These are phyloP conservation scores for Mycena floridula DNA, from an alignment of 768 basidiomycete genomes.

Conservation along the genomic window DNA sequence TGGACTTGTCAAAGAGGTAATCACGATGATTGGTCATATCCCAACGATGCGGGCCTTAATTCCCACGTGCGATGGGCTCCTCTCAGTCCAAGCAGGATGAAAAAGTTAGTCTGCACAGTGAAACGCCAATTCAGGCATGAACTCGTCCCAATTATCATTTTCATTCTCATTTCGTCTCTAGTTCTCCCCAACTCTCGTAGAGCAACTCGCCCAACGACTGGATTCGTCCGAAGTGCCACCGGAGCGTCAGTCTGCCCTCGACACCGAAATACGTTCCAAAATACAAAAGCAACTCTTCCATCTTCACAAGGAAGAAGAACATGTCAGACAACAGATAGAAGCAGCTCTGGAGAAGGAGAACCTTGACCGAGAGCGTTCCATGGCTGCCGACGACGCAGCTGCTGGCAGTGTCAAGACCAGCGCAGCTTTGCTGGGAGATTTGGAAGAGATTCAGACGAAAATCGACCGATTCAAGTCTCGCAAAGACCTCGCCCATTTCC, in stretches of 20 bases:
- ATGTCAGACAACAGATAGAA: slow-evolving; percentile 69
- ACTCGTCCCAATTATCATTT: too few species aligned
- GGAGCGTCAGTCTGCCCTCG: slow-evolving; percentile 68
- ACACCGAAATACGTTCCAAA: slow-evolving; percentile 63
- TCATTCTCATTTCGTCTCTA: slow-evolving; percentile 19
- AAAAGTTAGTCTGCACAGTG: too few species aligned
- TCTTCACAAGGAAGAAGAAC: slow-evolving; percentile 63
- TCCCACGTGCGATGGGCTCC: too few species aligned
- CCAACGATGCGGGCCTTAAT: too few species aligned
- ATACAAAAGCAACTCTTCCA: slow-evolving; percentile 65
- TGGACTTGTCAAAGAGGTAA: too few species aligned
- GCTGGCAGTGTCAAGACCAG: slow-evolving; percentile 50
- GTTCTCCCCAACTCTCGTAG: slow-evolving; percentile 83
- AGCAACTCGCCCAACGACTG: slow-evolving; percentile 66
- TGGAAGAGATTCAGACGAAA: slow-evolving; percentile 68
- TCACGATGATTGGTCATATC: too few species aligned
- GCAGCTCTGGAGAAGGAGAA: slow-evolving; percentile 83
- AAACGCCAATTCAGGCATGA: slow-evolving; percentile 50
- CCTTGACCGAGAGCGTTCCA: slow-evolving; percentile 62
- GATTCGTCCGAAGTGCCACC: slow-evolving; percentile 54
- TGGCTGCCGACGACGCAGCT: slow-evolving; percentile 35
- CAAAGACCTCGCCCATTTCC: slow-evolving; percentile 46
- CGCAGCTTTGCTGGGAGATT: slow-evolving; percentile 59
- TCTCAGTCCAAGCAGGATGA: too few species aligned
- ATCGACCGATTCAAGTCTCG: slow-evolving; percentile 65